These are phyloP conservation scores for Colletotrichum endophyticum DNA, from an alignment of 2,329 filamentous ascomycete genomes.

Conservation along the genomic window DNA sequence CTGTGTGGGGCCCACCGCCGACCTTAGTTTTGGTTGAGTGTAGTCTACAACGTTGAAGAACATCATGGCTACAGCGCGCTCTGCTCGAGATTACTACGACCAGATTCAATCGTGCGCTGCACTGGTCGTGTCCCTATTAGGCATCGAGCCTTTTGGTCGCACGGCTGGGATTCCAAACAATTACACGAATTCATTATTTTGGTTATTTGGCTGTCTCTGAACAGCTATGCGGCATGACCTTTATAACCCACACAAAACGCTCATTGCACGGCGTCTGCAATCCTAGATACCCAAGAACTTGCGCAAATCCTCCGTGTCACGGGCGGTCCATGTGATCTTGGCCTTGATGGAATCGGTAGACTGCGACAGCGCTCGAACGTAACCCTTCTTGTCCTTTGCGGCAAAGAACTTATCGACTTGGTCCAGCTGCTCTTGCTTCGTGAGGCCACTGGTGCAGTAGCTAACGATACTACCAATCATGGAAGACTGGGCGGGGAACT, in stretches of 20 bases:
- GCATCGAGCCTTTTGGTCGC: neutral
- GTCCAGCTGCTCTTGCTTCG: slow-evolving; percentile 74
- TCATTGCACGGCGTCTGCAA: neutral
- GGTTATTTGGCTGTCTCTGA: neutral
- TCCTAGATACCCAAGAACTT: slow-evolving; percentile 48
- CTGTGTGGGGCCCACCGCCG: neutral
- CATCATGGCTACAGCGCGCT: neutral
- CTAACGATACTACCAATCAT: slow-evolving; percentile 87
- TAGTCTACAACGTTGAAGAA: neutral
- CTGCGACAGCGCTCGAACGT: slow-evolving; percentile 88
- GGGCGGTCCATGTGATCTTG: slow-evolving; percentile 81
- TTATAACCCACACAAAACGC: neutral
- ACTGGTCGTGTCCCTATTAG: neutral
- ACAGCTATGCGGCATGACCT: neutral
- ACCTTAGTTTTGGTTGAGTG: neutral
- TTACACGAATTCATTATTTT: neutral
- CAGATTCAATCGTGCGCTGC: neutral
- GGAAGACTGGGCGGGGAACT: slow-evolving; percentile 82
- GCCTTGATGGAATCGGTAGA: slow-evolving; percentile 83
- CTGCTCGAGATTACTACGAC: neutral
- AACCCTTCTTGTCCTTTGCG: slow-evolving; percentile 81
- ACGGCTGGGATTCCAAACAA: neutral
- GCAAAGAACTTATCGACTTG: slow-evolving; percentile 83
- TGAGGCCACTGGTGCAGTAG: slow-evolving; percentile 83
- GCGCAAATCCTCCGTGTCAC: slow-evolving; percentile 76